Evolutionary conservation across 371 early-diverging fungal genomes (phyloP), one percentile per base, ranked within the genome.

Genomic region (Mortierella sp.): DNA sequence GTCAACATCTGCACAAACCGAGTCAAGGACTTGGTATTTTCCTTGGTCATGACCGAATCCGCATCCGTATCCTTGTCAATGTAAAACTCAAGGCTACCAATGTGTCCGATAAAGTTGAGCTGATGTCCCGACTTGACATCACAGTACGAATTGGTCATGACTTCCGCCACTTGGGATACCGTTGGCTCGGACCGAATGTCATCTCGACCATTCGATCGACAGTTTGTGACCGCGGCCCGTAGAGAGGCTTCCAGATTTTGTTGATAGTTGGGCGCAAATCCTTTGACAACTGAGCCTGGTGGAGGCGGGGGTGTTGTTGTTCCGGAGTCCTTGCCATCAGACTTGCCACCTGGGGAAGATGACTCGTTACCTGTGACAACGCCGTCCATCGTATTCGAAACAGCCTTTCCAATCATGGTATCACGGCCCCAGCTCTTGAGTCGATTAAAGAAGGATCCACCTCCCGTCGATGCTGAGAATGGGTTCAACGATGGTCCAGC

Each of bases 1-100:
- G 66, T 76, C 30, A 93, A 67, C 6, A 95, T 52, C 5, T 62
- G 64, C 4, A 82, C 86, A 68, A 97, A 95, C 7, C 84, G 70
- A 1, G 73, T 55, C 76, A 88, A 75, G 0, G 87, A 79, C 58
- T 70, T 74, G 3, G 80, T 71, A 44, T 86, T 84, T 45, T 85
- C 85, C 28, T 83, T 77, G n/a, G 72, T 70, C 72, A 81, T 80
- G 29, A 75, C 65, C 48, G 64, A 63, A 18, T 85, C 87, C 1
- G 85, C 71, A 50, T 84, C 71, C 7, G 86, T 71, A 23, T 53
- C 74, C 43, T 85, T 85, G 57, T 87, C 83, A 2, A 89, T 77
- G 62, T 88, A 91, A 46, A 89, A 84, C 59, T 89, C 86, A 23
- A 89, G 81, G 7, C 82, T 86, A 19, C 82, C 81, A 1, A 83